Evolutionary conservation across 208 protist genomes (phyloP).

Genomic region (Tritrichomonas foetus): DNA sequence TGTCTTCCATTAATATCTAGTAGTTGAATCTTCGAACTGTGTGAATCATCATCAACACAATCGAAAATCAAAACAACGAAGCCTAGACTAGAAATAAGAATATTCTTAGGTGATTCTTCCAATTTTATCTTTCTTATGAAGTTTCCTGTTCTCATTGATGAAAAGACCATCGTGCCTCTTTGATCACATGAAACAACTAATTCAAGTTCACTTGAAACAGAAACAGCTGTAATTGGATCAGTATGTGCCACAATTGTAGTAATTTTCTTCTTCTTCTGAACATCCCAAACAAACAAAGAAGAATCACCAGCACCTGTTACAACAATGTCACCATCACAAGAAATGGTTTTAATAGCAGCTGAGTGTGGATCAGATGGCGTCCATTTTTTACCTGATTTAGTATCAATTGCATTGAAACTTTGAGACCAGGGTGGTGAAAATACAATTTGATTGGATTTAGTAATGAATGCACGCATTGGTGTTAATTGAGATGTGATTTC

Average conservation of each 20-base stretch:
- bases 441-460: background rate
- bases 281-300: background rate
- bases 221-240: background rate
- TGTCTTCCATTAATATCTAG: background rate
- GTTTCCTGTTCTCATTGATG: background rate
- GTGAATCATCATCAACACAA: too few relatives aligned
- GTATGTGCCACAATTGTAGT: background rate
- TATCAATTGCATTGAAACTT: background rate
- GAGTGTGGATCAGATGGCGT: too few relatives aligned
- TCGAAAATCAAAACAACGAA: too few relatives aligned
- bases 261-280: background rate
- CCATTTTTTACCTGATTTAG: too few relatives aligned
- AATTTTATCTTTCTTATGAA: background rate
- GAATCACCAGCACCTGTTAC: slow-evolving; percentile 3
- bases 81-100: too few relatives aligned
- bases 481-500: too few relatives aligned
- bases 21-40: background rate
- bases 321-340: background rate
- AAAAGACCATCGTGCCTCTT: background rate
- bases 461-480: too few relatives aligned
- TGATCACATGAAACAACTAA: background rate
- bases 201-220: background rate
- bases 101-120: too few relatives aligned
- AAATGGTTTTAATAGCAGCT: too few relatives aligned
- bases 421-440: background rate